Conservation (phyloP, 805 yeast genomes). For the Tetrapisispora namnaoensis region DNA sequence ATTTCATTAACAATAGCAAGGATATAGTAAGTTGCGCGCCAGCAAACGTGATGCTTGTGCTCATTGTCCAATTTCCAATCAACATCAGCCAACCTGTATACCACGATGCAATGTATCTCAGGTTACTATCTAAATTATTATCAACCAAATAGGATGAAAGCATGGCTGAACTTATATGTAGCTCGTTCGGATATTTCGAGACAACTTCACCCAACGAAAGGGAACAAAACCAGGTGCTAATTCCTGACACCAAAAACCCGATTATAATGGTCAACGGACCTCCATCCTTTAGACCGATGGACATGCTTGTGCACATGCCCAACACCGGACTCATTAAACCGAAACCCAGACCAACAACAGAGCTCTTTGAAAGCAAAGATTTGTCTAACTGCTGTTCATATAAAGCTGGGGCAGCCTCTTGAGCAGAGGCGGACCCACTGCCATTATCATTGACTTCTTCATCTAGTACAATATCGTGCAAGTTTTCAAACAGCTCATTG, state of each 20-base stretch:
- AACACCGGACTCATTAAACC: constrained; percentile 76
- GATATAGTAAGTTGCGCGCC: constrained; percentile 68
- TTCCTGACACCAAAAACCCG: constrained; percentile 62
- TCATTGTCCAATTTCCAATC: constrained; percentile 71
- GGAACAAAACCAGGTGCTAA: constrained; percentile 56
- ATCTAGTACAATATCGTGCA: constrained; percentile 27
- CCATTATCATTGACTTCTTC: constrained; percentile 28
- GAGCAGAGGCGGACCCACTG: constrained; percentile 43
- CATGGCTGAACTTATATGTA: constrained; percentile 69
- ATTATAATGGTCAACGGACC: constrained; percentile 66
- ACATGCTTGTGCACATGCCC: constrained; percentile 64
- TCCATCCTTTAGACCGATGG: constrained; percentile 65
- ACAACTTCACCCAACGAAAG: constrained; percentile 68
- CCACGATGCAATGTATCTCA: constrained; percentile 58
- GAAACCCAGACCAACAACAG: constrained; percentile 70
- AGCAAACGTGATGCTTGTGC: constrained; percentile 61
- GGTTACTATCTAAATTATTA: constrained; percentile 17
- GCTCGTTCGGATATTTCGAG: constrained; percentile 67
- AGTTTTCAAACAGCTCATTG: constrained; percentile 21
- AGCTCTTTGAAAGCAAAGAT: constrained; percentile 50
- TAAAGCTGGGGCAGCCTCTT: constrained; percentile 42
- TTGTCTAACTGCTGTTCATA: constrained; percentile 65
- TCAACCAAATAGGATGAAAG: constrained; percentile 39
- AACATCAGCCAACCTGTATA: constrained; percentile 68
- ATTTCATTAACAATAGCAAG: constrained; percentile 51